A percentile compares a stretch with the other conserved stretches of the same genome.
Evolutionary conservation across 208 protist genomes (phyloP).

Genomic region (Leishmania guyanensis): DNA sequence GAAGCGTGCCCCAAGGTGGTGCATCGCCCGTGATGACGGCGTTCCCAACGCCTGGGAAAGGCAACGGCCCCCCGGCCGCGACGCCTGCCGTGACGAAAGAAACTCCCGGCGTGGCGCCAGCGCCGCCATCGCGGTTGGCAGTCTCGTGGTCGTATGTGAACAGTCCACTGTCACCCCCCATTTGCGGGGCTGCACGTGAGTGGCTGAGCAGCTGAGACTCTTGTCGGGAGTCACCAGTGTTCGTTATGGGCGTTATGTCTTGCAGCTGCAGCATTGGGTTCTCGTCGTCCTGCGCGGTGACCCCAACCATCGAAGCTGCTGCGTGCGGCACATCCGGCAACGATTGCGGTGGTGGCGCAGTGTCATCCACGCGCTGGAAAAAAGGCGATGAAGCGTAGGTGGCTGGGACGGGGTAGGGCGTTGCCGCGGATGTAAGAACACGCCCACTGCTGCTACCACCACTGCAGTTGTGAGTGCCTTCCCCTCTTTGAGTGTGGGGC

Average conservation of each 20-base stretch:
- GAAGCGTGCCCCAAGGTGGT: background rate
- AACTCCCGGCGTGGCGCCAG: background rate
- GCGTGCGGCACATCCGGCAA: background rate
- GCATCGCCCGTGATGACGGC: background rate
- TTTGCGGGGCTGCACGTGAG: background rate
- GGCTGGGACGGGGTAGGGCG: background rate
- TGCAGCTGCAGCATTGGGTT: slow-evolving; percentile 16
- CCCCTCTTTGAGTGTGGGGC: background rate
- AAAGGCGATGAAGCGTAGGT: slow-evolving; percentile 18
- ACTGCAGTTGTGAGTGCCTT: background rate
- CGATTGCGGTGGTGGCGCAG: background rate
- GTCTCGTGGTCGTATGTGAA: background rate
- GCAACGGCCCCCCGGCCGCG: background rate
- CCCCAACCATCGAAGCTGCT: background rate
- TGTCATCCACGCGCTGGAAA: slow-evolving; percentile 22
- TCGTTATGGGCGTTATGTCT: slow-evolving; percentile 23
- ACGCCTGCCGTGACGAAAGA: too few relatives aligned
- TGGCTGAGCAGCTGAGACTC: slow-evolving; percentile 18
- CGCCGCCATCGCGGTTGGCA: background rate
- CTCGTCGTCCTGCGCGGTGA: background rate
- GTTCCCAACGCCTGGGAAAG: background rate
- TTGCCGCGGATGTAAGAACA: background rate
- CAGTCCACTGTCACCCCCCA: background rate
- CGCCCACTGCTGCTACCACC: background rate
- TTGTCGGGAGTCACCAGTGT: slow-evolving; percentile 8